Percentiles rank a stretch among this genome's conserved stretches.
Evolutionary conservation across 73 alveolate genomes (phyloP).

Genomic region (Symbiodinium natans): DNA sequence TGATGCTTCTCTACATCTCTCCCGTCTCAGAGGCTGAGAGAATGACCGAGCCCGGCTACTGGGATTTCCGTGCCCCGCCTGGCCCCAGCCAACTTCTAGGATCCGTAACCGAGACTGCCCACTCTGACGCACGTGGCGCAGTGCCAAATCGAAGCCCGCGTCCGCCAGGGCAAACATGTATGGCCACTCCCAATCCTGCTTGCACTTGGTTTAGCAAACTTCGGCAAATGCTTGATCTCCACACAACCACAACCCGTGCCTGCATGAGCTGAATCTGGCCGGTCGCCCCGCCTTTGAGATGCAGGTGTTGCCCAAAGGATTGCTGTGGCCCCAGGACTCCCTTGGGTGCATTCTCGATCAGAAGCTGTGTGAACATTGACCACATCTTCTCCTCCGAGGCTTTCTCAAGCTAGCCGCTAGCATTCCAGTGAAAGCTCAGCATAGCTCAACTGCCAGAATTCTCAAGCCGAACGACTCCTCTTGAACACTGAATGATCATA

Average conservation of each 20-base stretch:
- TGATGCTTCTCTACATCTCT: too few relatives aligned
- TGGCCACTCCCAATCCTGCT: conserved; percentile 93
- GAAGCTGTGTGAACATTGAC: conserved; percentile 17
- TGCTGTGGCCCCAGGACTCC: conserved; percentile 42
- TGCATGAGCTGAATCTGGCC: conserved; percentile 80
- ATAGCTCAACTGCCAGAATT: not conserved
- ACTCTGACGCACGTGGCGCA: not conserved
- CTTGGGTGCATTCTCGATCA: conserved; percentile 16
- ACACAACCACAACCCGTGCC: not conserved
- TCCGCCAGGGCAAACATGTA: conserved; percentile 92
- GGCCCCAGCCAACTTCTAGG: conserved; percentile 90
- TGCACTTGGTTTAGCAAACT: not conserved
- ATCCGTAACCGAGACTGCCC: not conserved
- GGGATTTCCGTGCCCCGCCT: too few relatives aligned
- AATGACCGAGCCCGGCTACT: too few relatives aligned
- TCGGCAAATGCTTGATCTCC: not conserved
- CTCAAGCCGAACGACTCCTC: not conserved
- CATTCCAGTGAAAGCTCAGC: too few relatives aligned
- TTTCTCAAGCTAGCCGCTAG: too few relatives aligned
- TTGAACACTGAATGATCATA: too few relatives aligned
- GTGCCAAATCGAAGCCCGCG: conserved; percentile 31
- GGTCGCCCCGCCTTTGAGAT: conserved; percentile 60
- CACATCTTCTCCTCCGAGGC: conserved; percentile 91
- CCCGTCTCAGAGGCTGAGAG: too few relatives aligned
- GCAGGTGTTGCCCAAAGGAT: conserved; percentile 78